Evolutionary conservation across 2,329 filamentous ascomycete species (phyloP).

Genomic region (Mycocentrospora acerina): DNA sequence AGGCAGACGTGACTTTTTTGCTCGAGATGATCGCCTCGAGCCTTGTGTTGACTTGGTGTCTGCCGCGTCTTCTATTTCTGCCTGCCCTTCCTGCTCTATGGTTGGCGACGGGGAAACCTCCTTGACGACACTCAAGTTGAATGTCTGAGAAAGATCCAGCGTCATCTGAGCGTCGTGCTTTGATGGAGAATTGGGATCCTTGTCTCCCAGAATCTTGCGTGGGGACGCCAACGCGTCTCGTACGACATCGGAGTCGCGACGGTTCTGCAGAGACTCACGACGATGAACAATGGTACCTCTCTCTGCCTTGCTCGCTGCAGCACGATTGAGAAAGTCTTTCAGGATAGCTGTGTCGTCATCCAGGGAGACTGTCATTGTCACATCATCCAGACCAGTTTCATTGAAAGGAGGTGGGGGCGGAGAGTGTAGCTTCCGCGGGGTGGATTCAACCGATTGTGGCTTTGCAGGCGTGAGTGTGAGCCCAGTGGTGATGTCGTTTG

Average conservation of each 20-base stretch:
- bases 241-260: conserved; percentile 50
- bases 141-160: conserved; percentile 33
- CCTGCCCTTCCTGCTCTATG: conserved; percentile 10
- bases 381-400: conserved; percentile 28
- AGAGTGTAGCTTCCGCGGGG: conserved; percentile 28
- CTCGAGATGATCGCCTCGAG: conserved; percentile 37
- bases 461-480: conserved; percentile 27
- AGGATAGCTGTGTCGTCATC: conserved; percentile 52
- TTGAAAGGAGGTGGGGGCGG: conserved; percentile 29
- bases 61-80: conserved; percentile 13
- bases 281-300: conserved; percentile 38
- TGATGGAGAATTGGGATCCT: conserved; percentile 52
- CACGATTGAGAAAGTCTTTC: conserved; percentile 52
- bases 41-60: conserved; percentile 16
- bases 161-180: conserved; percentile 36
- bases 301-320: conserved; percentile 49
- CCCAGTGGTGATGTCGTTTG: conserved; percentile 33
- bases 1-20: conserved; percentile 40
- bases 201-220: conserved; percentile 46
- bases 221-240: conserved; percentile 51
- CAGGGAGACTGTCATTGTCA: conserved; percentile 38
- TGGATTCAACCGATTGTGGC: conserved; percentile 11
- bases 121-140: conserved; percentile 21
- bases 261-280: conserved; percentile 48
- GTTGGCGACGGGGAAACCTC: conserved; percentile 20